A percentile compares a stretch with the other conserved stretches of the same genome.
Conservation (phyloP, 306 rosid species). For the Astragalus membranaceus region DNA sequence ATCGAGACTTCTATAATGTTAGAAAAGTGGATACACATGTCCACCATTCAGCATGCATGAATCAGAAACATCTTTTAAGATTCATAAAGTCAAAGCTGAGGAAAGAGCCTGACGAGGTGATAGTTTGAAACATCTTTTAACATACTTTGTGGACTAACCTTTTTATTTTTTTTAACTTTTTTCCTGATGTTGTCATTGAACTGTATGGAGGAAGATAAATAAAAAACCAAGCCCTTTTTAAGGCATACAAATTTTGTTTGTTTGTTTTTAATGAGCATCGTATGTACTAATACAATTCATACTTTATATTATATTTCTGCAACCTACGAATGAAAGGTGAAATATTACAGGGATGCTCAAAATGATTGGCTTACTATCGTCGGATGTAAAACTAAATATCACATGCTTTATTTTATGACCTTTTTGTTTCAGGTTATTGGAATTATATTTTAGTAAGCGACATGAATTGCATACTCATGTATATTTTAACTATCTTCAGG, state of each 20-base stretch:
- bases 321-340: not conserved
- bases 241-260: not conserved
- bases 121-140: constrained; percentile 6
- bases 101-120: constrained; percentile 99
- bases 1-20: constrained; percentile 97
- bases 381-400: not conserved
- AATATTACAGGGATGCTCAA: not conserved
- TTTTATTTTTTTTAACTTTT: not conserved
- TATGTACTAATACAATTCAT: not conserved
- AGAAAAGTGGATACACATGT: constrained; percentile 98
- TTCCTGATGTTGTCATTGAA: not conserved
- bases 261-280: not conserved
- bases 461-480: constrained; percentile 5
- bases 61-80: constrained; percentile 95
- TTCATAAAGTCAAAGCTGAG: constrained; percentile 98
- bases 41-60: constrained; percentile 99
- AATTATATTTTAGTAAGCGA: not conserved
- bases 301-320: not conserved
- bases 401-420: not conserved
- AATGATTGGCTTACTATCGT: constrained; percentile 5
- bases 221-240: not conserved
- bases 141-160: not conserved
- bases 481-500: constrained; percentile 43
- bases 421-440: not conserved
- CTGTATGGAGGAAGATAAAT: not conserved